Evolutionary conservation across 371 early-diverging fungal genomes (phyloP).

Genomic region (Coemansia linderi): DNA sequence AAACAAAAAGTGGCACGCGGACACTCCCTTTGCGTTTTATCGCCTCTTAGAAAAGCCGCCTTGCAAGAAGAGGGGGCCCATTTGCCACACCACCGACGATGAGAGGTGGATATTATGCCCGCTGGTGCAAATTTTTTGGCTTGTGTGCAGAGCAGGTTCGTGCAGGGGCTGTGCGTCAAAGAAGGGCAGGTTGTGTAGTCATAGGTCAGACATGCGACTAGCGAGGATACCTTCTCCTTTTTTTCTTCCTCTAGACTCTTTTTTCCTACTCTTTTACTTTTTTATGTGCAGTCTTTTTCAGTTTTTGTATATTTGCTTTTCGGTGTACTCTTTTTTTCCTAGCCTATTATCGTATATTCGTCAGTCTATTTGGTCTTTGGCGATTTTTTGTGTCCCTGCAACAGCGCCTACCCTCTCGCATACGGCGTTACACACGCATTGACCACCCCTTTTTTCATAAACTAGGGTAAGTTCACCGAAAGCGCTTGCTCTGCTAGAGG

Average conservation of each 20-base stretch:
- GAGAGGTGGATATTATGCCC: not conserved
- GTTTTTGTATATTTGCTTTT: not conserved
- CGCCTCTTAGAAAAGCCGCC: no score
- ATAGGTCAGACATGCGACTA: not conserved
- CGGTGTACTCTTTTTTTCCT: not conserved
- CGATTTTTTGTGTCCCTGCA: not conserved
- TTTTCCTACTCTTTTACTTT: not conserved
- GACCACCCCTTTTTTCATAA: not conserved
- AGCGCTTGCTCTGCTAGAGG: not conserved
- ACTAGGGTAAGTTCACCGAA: not conserved
- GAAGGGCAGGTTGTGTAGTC: not conserved
- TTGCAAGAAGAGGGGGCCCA: no score
- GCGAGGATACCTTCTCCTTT: not conserved
- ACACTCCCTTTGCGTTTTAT: no score
- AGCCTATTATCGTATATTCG: not conserved
- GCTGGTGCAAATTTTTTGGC: not conserved
- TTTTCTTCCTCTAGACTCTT: slow-evolving; percentile 4
- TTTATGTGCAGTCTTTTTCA: not conserved
- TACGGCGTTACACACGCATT: not conserved
- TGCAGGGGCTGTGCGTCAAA: slow-evolving; percentile 1
- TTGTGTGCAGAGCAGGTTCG: slow-evolving; percentile 2
- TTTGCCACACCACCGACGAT: not conserved
- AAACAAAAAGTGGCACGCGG: not conserved
- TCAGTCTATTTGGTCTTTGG: not conserved
- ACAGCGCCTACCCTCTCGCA: not conserved